phyloP scores from a whole-genome alignment of 441 rosid species.

The Corymbia citriodora region DNA sequence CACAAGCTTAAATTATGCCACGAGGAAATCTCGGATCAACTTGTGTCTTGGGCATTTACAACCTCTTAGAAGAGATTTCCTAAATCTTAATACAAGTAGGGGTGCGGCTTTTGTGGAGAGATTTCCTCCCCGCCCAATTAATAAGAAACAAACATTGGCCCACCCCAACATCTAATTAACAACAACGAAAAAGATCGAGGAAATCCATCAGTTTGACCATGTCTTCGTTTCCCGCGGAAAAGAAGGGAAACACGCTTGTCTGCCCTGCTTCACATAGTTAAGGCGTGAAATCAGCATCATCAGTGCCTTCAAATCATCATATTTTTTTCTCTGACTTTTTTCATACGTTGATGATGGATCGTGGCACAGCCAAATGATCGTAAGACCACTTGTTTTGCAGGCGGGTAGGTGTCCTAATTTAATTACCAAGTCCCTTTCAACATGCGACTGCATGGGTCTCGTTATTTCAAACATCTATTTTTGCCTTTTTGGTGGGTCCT shows the following conservation, averaged over 20 bases:
- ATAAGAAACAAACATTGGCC: background rate
- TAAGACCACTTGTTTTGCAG: background rate
- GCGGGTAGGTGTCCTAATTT: background rate
- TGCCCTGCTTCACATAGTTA: background rate
- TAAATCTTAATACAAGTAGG: background rate
- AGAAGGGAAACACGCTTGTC: background rate
- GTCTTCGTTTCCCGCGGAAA: background rate
- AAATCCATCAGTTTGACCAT: background rate
- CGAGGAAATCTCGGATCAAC: background rate
- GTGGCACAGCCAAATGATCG: background rate
- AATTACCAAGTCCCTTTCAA: background rate
- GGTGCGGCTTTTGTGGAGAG: background rate
- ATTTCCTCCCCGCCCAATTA: background rate
- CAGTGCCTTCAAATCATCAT: background rate
- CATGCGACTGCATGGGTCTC: background rate
- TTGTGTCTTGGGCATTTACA: background rate
- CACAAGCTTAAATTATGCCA: background rate
- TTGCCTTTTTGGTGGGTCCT: background rate
- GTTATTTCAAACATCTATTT: background rate
- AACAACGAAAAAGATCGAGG: background rate
- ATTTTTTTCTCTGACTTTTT: background rate
- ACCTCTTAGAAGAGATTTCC: background rate
- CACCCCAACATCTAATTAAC: background rate
- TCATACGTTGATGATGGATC: background rate
- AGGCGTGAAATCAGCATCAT: background rate